A percentile compares a stretch with the other conserved stretches of the same genome.
phyloP scores from a whole-genome alignment of 2,329 filamentous ascomycete genomes.

The Penicillium freii region DNA sequence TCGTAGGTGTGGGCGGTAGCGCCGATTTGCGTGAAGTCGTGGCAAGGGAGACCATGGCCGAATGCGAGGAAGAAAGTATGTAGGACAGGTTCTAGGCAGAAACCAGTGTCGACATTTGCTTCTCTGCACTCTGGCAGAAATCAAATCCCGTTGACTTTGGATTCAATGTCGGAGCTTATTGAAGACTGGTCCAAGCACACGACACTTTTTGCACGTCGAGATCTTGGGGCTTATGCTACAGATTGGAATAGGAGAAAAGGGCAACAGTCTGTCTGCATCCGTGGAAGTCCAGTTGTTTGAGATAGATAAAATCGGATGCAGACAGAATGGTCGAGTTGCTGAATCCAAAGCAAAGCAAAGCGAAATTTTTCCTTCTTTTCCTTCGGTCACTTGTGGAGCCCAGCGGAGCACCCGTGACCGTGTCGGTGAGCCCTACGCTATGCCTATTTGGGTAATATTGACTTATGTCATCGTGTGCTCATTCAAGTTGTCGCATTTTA shows the following conservation, averaged over 20 bases:
- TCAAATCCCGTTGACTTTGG: neutral
- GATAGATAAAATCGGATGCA: conserved; percentile 15
- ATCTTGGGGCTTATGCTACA: conserved; percentile 13
- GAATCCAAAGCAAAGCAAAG: conserved; percentile 6
- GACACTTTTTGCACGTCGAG: conserved; percentile 16
- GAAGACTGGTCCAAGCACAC: conserved; percentile 23
- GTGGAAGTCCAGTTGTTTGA: conserved; percentile 14
- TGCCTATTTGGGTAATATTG: conserved; percentile 11
- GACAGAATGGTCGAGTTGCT: conserved; percentile 15
- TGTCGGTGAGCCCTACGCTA: conserved; percentile 18
- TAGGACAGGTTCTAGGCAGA: conserved; percentile 8
- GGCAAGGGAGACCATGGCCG: conserved; percentile 38
- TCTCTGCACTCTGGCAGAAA: conserved; percentile 9
- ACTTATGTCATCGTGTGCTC: conserved; percentile 15
- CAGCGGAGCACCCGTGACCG: conserved; percentile 27
- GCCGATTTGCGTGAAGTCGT: conserved; percentile 29
- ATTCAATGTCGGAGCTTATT: conserved; percentile 14
- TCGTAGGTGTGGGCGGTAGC: conserved; percentile 24
- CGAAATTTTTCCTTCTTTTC: conserved; percentile 22
- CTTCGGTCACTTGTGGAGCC: conserved; percentile 22
- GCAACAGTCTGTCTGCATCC: conserved; percentile 22
- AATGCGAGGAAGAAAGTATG: neutral
- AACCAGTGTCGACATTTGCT: conserved; percentile 24
- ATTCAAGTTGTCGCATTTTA: neutral
- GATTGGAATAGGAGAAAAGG: conserved; percentile 5